phyloP scores from a whole-genome alignment of 441 rosid genomes.

The Euphorbia corollata region DNA sequence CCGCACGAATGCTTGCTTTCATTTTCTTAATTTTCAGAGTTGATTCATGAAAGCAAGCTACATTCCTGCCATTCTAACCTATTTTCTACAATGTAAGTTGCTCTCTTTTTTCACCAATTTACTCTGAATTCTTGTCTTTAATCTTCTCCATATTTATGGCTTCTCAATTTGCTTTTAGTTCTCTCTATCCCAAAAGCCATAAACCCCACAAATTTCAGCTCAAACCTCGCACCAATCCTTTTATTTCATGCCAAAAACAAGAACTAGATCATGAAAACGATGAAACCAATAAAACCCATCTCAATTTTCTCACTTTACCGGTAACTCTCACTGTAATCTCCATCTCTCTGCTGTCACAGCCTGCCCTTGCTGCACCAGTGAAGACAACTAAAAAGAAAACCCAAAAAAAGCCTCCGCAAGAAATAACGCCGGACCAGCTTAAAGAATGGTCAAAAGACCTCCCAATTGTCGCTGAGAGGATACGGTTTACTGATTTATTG shows the following conservation, averaged over 20 bases:
- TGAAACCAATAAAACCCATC: slow-evolving; percentile 26
- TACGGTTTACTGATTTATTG: slow-evolving; percentile 68
- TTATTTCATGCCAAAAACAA: slow-evolving; percentile 36
- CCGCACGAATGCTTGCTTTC: not conserved
- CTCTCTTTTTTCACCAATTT: not conserved
- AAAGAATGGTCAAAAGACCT: slow-evolving; percentile 65
- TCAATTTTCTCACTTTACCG: slow-evolving; percentile 51
- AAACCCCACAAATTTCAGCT: slow-evolving; percentile 20
- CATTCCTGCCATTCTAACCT: not conserved
- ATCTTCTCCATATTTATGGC: slow-evolving; percentile 34
- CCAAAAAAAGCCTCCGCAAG: slow-evolving; percentile 45
- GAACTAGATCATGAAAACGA: slow-evolving; percentile 24
- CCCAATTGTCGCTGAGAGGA: slow-evolving; percentile 54
- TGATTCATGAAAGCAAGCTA: not conserved
- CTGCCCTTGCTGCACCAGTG: slow-evolving; percentile 37
- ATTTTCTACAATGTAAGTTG: slow-evolving; percentile 15
- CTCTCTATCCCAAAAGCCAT: slow-evolving; percentile 24
- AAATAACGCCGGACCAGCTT: slow-evolving; percentile 64
- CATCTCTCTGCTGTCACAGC: slow-evolving; percentile 37
- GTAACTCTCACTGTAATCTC: slow-evolving; percentile 62
- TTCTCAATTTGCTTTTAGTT: slow-evolving; percentile 36
- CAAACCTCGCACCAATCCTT: slow-evolving; percentile 21
- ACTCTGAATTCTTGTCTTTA: not conserved
- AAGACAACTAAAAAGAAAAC: slow-evolving; percentile 46
- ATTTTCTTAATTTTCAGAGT: slow-evolving; percentile 2